A percentile compares a stretch with the other conserved stretches of the same genome.
Evolutionary conservation across 768 basidiomycete genomes (phyloP).

Genomic region (Amylocystis lapponica): DNA sequence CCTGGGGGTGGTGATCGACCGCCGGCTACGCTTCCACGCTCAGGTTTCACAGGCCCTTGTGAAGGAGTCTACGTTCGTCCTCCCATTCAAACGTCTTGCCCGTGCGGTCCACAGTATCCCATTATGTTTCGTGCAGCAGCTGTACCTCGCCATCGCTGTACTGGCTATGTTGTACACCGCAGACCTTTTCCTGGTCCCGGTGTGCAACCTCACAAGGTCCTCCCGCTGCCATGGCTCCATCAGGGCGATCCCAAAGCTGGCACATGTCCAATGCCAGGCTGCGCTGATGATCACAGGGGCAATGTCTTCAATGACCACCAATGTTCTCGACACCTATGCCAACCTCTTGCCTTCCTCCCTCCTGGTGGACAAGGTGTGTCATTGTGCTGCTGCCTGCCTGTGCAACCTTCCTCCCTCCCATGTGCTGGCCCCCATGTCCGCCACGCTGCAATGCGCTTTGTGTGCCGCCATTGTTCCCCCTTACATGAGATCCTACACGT

Average conservation of each 20-base stretch:
- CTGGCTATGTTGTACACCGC: too few relatives aligned
- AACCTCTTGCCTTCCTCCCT: constrained; percentile 14
- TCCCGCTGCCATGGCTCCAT: neutral
- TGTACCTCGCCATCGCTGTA: too few relatives aligned
- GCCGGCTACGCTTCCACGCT: constrained; percentile 20
- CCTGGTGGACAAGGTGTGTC: constrained; percentile 9
- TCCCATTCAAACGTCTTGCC: constrained; percentile 17
- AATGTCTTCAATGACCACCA: constrained; percentile 16
- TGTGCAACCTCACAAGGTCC: neutral
- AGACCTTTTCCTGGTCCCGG: constrained; percentile 1
- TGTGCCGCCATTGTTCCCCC: constrained; percentile 13
- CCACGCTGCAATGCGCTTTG: neutral
- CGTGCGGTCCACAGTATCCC: constrained; percentile 15
- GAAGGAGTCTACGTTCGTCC: constrained; percentile 19
- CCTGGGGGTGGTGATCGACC: constrained; percentile 28
- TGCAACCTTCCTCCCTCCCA: constrained; percentile 16
- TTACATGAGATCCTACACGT: constrained; percentile 18
- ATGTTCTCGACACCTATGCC: constrained; percentile 16
- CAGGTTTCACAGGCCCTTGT: constrained; percentile 11
- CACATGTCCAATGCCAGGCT: constrained; percentile 18
- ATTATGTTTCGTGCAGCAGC: constrained; percentile 6
- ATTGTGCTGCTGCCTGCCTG: constrained; percentile 10
- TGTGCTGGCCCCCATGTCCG: constrained; percentile 10
- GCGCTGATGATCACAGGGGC: constrained; percentile 16
- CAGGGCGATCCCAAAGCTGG: constrained; percentile 5